Base-by-base conservation (phyloP, 2,329 filamentous ascomycete species). In the Aspergillus ibericus region DNA sequence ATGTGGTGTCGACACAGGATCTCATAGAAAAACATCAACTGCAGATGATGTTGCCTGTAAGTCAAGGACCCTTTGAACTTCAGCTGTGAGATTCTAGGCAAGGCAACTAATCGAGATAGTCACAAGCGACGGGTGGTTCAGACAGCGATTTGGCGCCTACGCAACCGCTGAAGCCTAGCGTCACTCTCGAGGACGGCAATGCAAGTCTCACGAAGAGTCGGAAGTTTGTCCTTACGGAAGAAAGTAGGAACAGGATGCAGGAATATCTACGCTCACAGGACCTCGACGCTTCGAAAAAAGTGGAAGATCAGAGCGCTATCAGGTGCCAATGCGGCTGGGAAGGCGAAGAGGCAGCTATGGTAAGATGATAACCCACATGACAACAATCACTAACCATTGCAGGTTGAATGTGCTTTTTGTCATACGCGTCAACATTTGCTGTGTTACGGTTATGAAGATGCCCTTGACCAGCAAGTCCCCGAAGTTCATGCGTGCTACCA, bases 391-490 rank as follows among this genome's bases (percentile, higher is more conserved):
- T 68, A 59, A 65, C 9, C 5, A 40, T 38, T 16, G 8, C 40
- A 81, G 79, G 65, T 80, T n/a, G 54, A 73, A 56, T 82, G 80
- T 61, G 58, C 63, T 12, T 80, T 75, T 59, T 82, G 80, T 62
- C 63, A 71, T 36, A 77, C 70, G 9, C 77, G 73, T 65, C 80
- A 82, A 60, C 80, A 82, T 68, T 55, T 75, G 25, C 64, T 73
- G 38, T 82, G 80, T 65, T 81, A 81, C 58, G 80, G 80, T 5
- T 81, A 77, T 61, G 64, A 66, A 8, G 68, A 62, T 29, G 38
- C 56, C 1, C 60, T 70, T n/a, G 78, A 81, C 61, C 65, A 68
- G 9, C 73, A 74, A 32, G 60, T 81, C 18, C 75, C 77, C 32
- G 65, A 72, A 27, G 59, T 70, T n/a, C 78, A 82, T 63, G 71